Conservation (phyloP, 2,329 filamentous ascomycete species). For the Chalaropsis thielavioides region DNA sequence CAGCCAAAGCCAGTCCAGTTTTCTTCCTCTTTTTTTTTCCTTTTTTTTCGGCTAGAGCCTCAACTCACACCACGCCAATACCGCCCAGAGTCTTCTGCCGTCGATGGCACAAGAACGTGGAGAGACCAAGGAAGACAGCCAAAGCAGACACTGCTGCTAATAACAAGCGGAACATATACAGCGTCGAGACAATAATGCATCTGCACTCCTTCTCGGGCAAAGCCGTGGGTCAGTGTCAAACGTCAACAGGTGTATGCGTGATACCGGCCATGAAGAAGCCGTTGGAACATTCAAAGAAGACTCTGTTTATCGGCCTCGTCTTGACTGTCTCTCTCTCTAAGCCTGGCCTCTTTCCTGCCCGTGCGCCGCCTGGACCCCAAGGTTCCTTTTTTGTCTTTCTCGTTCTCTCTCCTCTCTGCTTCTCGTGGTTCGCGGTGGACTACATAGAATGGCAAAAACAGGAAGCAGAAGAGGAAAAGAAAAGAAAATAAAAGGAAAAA, state of each 20-base stretch:
- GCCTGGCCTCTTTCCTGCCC: neutral
- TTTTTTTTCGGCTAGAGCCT: neutral
- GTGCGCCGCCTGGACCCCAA: neutral
- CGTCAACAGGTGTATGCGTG: neutral
- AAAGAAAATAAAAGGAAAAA: neutral
- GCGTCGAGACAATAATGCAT: neutral
- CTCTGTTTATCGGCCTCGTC: neutral
- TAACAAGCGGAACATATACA: too few species aligned
- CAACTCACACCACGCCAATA: neutral
- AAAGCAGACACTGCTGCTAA: too few species aligned
- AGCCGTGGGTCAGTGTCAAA: neutral
- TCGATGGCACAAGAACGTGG: too few species aligned
- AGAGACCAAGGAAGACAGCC: neutral
- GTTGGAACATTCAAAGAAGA: neutral
- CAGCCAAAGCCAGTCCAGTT: too few species aligned
- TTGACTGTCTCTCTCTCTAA: neutral
- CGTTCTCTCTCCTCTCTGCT: neutral
- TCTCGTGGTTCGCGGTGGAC: neutral
- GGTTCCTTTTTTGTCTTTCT: neutral
- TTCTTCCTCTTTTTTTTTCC: neutral
- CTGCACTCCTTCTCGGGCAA: neutral
- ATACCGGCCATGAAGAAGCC: neutral
- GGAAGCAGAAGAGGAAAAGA: neutral
- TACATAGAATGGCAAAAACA: neutral
- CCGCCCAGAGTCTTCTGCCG: too few species aligned